These are phyloP conservation scores for Rhizoctonia solani DNA, from an alignment of 1,284 basidiomycete genomes.

Conservation along the genomic window DNA sequence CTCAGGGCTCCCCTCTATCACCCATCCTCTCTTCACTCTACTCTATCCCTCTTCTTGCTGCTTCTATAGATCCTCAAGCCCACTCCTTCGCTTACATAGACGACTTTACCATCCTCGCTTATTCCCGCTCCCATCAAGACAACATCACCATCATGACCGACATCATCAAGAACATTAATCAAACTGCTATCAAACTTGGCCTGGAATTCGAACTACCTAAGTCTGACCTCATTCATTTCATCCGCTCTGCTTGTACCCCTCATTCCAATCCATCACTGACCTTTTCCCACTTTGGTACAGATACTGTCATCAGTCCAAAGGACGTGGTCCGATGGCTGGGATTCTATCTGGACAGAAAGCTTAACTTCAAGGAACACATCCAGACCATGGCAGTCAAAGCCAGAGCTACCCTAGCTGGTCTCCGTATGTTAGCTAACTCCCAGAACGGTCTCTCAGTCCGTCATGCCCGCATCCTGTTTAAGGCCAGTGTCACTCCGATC, in stretches of 20 bases:
- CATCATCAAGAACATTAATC: too few species aligned
- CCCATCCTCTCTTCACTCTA: slow-evolving; percentile 33
- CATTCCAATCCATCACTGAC: background rate
- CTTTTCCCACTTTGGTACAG: too few species aligned
- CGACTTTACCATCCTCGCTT: slow-evolving; percentile 1
- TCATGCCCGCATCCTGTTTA: background rate
- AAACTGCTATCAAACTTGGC: background rate
- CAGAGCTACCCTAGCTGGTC: background rate
- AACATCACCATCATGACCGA: background rate
- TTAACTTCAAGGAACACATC: slow-evolving; percentile 20
- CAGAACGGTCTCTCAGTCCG: background rate
- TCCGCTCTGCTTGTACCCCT: background rate
- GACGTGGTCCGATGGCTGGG: too few species aligned
- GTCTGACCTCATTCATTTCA: background rate
- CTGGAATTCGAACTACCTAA: background rate
- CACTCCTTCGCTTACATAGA: background rate
- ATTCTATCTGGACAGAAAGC: slow-evolving; percentile 9
- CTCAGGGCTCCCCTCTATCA: slow-evolving; percentile 24
- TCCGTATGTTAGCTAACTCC: slow-evolving; percentile 27
- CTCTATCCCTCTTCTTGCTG: slow-evolving; percentile 9
- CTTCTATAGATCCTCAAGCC: background rate
- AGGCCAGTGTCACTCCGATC: background rate
- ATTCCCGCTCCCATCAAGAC: background rate
- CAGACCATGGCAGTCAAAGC: background rate
- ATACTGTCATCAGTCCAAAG: too few species aligned